Base-by-base conservation (phyloP, 2,329 filamentous ascomycete genomes). In the Phyllosticta capitalensis region DNA sequence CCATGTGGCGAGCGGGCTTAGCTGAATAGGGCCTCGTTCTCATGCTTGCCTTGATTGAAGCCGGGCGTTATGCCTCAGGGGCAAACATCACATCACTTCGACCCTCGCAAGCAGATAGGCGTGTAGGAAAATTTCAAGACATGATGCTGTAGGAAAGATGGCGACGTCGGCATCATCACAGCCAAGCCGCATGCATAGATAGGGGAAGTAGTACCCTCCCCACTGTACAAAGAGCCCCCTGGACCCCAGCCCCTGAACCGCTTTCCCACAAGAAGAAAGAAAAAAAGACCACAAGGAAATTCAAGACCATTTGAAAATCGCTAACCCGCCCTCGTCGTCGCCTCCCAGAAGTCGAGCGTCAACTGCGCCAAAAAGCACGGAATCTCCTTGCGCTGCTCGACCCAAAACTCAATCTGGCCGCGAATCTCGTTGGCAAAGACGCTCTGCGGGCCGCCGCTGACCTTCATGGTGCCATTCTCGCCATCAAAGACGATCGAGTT, bases 391-490 rank as follows among this genome's bases (percentile, higher is more conserved):
- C 91, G 85, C 67, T 94, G 91, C 68, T 95, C 84, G 0, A 97
- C 92, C 92, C 94, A 99, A 73, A 96, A 97, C 64, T 90, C 87
- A 68, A 96, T 92, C 71, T 92, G 83, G 68, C 90, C 88, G 64
- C 83, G 83, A 63, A 99, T 96, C 73, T 91, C 87, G 59, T 83
- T 77, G 1, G 92, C 94, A 74, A 99, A 99, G 12, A 84, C 81
- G 69, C 90, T 95, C 69, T 89, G 83, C 1, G 91, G 89, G 0
- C 94, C 94, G 1, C 94, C 94, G 33, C 87, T 89, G 60, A 99
- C 89, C 80, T 99, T 99, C 94, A 99, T 99, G 0, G 92, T 96
- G 7, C 92, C 94, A 61, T 88, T 86, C 75, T 96, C 91, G 56
- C 91, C 91, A 73, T 96, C 91, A 71, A 96, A 96, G 0, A 96